These are phyloP conservation scores for Trichosporon ovoides DNA, from an alignment of 1,284 basidiomycete species.

Conservation along the genomic window DNA sequence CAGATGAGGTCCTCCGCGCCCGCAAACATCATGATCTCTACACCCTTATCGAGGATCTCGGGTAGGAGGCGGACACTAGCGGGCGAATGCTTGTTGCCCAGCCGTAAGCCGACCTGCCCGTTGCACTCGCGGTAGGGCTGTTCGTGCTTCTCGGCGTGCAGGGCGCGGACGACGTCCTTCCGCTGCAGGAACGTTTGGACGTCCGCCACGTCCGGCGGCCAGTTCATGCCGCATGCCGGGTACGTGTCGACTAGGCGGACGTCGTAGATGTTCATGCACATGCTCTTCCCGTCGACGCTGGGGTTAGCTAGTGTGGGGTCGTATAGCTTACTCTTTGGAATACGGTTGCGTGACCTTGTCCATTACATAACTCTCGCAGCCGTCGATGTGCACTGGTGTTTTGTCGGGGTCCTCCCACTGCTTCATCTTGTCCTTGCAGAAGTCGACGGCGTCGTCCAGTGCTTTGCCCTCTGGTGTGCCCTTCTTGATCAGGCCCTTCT, in stretches of 20 bases:
- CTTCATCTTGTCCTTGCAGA: conserved; percentile 59
- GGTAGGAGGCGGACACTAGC: conserved; percentile 77
- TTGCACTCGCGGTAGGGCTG: conserved; percentile 88
- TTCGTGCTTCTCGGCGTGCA: conserved; percentile 75
- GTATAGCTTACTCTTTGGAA: conserved; percentile 57
- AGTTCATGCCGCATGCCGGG: conserved; percentile 97
- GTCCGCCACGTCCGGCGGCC: conserved; percentile 80
- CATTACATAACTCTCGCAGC: conserved; percentile 64
- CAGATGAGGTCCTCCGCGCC: conserved; percentile 96
- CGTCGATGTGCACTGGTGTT: conserved; percentile 58
- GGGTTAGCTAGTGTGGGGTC: conserved; percentile 3
- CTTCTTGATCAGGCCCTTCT: conserved; percentile 69
- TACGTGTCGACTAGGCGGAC: conserved; percentile 74
- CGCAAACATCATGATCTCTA: conserved; percentile 85
- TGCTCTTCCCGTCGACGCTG: conserved; percentile 65
- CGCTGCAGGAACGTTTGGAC: conserved; percentile 77
- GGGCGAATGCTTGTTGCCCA: conserved; percentile 60
- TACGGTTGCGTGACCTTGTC: conserved; percentile 59
- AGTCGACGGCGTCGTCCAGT: conserved; percentile 60
- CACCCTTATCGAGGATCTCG: conserved; percentile 62
- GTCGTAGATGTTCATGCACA: conserved; percentile 95
- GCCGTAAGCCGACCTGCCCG: conserved; percentile 60
- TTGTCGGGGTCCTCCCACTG: conserved; percentile 46
- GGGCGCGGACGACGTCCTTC: conserved; percentile 68
- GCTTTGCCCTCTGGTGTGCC: conserved; percentile 64